Base-by-base conservation (phyloP, 768 basidiomycete genomes). In the Myochromella boudieri region DNA sequence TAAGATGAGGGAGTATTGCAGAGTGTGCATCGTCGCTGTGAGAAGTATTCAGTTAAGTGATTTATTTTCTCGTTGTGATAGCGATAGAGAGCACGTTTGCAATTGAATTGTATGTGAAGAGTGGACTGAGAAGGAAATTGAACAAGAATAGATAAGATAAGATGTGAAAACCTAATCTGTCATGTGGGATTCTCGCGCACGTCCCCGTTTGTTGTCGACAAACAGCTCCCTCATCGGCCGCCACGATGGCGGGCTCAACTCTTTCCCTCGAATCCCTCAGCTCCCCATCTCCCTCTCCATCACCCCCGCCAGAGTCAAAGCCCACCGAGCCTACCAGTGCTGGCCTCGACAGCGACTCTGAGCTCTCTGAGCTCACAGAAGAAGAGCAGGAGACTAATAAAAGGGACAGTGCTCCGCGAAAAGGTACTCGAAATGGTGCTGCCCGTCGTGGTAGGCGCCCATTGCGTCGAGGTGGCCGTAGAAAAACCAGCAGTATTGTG, bases 351-450 rank as follows among this genome's bases (percentile, higher is more conserved):
- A 74, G 65, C 26, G 86, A 80, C 64, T 89, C 87, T 5, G 88
- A 90, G 68, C 79, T 91, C 49, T 89, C 87, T 33, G 88, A 88
- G 62, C 80, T 91, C 61, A 90, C 87, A 12, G 87, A 91, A 59
- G 87, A 90, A 59, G 87, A 89, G 55, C 78, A 84, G 55, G 84
- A 85, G 57, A 55, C 64, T 40, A 65, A 70, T 49, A 69, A 64
- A 49, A 56, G 62, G 41, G 48, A 57, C 22, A 52, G 54, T 17
- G 39, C 49, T 44, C 61, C 56, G 43, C 61, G 41, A 44, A 60
- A 42, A 56, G 57, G 56, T 53, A 50, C 40, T 40, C 48, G 39
- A 31, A 51, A 52, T 36, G 48, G 38, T 37, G 28, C 17, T 22
- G 40, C 51, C 42, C 48, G 46, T 28, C 53, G 56, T 21, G 55